These are phyloP conservation scores for Skeletonema menzelii DNA, from an alignment of 108 stramenopile species.

Conservation along the genomic window DNA sequence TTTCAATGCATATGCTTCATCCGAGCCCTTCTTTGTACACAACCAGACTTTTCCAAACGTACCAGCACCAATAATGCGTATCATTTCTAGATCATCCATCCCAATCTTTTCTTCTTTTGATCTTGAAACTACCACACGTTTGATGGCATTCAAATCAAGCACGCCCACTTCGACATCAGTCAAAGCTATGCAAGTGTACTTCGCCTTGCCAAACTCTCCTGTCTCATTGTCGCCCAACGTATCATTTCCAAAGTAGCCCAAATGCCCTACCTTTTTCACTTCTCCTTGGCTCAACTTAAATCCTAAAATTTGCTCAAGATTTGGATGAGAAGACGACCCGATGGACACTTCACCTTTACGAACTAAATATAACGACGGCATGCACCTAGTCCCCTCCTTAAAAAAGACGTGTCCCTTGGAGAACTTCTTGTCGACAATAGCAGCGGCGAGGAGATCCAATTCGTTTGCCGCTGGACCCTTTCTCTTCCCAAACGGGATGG, in stretches of 20 bases:
- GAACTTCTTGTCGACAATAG: constrained; percentile 54
- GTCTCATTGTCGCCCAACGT: constrained; percentile 55
- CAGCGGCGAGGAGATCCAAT: constrained; percentile 50
- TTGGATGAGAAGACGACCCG: constrained; percentile 19
- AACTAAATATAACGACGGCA: constrained; percentile 63
- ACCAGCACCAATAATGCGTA: constrained; percentile 85
- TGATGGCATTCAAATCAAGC: constrained; percentile 61
- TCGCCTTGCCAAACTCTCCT: constrained; percentile 51
- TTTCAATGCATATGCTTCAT: constrained; percentile 83
- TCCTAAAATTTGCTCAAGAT: constrained; percentile 34
- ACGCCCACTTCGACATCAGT: constrained; percentile 68
- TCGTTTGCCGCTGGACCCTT: constrained; percentile 48
- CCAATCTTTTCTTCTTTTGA: constrained; percentile 24
- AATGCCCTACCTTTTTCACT: constrained; percentile 42
- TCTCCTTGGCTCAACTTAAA: constrained; percentile 38
- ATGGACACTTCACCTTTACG: constrained; percentile 58
- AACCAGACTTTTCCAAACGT: constrained; percentile 96
- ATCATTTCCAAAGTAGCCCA: constrained; percentile 75
- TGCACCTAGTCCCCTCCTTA: constrained; percentile 61
- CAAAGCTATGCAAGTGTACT: constrained; percentile 57
- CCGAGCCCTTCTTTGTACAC: constrained; percentile 52
- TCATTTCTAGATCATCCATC: constrained; percentile 49
- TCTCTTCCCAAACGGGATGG: constrained; percentile 44
- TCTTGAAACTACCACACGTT: constrained; percentile 47
- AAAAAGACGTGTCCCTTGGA: constrained; percentile 70